phyloP scores from a whole-genome alignment of 768 basidiomycete species.

The Amanita polypyramis region DNA sequence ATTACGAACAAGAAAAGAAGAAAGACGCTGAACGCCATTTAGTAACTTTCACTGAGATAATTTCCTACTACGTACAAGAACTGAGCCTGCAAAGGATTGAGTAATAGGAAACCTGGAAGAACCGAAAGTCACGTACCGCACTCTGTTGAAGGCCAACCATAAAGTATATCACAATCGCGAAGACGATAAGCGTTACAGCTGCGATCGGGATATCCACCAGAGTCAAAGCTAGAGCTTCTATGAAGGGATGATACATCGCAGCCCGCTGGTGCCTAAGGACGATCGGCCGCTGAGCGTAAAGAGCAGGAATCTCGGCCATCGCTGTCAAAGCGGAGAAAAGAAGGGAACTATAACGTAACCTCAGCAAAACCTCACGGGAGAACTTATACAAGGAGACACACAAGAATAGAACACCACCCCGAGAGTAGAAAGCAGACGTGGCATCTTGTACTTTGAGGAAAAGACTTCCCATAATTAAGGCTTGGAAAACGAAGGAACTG shows the following conservation, averaged over 20 bases:
- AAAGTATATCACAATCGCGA: conserved; percentile 50
- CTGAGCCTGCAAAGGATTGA: conserved; percentile 19
- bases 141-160: conserved; percentile 44
- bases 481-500: conserved; percentile 24
- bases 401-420: conserved; percentile 70
- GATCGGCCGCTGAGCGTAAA: conserved; percentile 52
- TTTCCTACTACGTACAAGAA: conserved; percentile 46
- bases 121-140: conserved; percentile 15
- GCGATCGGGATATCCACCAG: conserved; percentile 54
- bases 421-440: conserved; percentile 55
- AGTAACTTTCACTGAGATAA: conserved; percentile 2
- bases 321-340: conserved; percentile 48
- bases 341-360: conserved; percentile 29
- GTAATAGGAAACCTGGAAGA: no score
- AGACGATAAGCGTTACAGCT: conserved; percentile 31
- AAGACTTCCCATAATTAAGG: conserved; percentile 43
- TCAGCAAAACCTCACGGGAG: background rate
- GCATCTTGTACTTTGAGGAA: conserved; percentile 44
- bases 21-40: conserved; percentile 33
- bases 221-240: conserved; percentile 39
- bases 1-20: conserved; percentile 46
- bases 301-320: conserved; percentile 57
- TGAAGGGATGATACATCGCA: conserved; percentile 42
- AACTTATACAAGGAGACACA: conserved; percentile 17
- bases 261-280: conserved; percentile 44